Percentiles rank a stretch among this genome's conserved stretches.
Evolutionary conservation across 1,139 yeast genomes (phyloP).

Genomic region (Yamadazyma spencermartinsiae): DNA sequence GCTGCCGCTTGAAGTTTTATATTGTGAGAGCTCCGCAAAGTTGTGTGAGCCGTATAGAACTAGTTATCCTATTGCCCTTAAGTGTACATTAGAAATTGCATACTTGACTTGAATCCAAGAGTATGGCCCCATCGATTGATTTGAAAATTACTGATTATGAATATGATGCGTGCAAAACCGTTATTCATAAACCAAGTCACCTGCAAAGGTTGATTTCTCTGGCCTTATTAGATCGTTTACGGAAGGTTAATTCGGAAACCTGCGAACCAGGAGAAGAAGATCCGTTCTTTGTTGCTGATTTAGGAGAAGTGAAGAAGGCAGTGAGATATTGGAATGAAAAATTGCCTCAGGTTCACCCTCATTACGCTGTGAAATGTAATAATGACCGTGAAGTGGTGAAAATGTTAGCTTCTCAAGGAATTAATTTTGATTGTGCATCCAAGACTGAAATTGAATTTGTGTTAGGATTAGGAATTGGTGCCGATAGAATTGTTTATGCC

Average conservation of each 20-base stretch:
- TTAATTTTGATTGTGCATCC: slow-evolving; percentile 93
- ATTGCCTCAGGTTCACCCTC: slow-evolving; percentile 78
- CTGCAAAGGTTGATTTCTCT: slow-evolving; percentile 31
- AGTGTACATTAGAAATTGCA: slow-evolving; percentile 20
- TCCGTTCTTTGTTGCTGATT: slow-evolving; percentile 86
- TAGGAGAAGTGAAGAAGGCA: slow-evolving; percentile 68
- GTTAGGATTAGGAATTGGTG: slow-evolving; percentile 58
- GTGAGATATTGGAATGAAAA: slow-evolving; percentile 57
- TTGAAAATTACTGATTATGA: background rate
- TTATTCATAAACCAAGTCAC: too few relatives aligned
- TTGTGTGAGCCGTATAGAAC: slow-evolving; percentile 27
- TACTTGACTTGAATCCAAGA: too few relatives aligned
- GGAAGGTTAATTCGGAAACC: slow-evolving; percentile 51
- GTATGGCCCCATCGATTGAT: slow-evolving; percentile 30
- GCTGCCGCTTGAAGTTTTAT: slow-evolving; percentile 51
- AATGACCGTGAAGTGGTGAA: slow-evolving; percentile 63
- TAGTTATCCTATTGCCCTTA: slow-evolving; percentile 5
- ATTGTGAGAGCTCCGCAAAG: slow-evolving; percentile 27
- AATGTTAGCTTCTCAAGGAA: slow-evolving; percentile 59
- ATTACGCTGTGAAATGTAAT: slow-evolving; percentile 94
- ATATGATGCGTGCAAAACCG: too few relatives aligned
- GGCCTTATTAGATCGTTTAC: slow-evolving; percentile 46
- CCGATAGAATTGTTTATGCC: slow-evolving; percentile 79
- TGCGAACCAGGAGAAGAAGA: slow-evolving; percentile 82
- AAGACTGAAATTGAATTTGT: slow-evolving; percentile 76